These are phyloP conservation scores for Rhododendron ferrugineum DNA, from an alignment of 148 eudicot species.

Conservation along the genomic window DNA sequence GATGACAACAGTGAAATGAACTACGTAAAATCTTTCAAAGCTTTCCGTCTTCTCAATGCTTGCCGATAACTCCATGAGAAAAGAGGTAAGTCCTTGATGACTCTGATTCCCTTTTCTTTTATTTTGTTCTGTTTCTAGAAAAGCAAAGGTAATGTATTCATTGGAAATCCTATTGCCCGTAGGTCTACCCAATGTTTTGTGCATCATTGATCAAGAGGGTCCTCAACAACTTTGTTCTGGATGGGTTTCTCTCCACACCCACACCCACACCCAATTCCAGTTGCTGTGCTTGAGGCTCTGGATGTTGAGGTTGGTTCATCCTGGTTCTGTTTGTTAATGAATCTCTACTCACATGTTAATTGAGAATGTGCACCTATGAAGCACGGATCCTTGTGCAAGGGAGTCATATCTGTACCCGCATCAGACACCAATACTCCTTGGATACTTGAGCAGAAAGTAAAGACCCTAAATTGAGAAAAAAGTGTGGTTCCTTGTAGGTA, in stretches of 20 bases:
- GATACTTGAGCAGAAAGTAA: no score
- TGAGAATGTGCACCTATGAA: no score
- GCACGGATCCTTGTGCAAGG: no score
- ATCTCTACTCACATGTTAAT: neutral
- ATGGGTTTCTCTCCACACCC: slow-evolving; percentile 48
- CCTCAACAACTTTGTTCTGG: slow-evolving; percentile 65
- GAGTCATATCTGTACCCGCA: no score
- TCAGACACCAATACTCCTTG: no score
- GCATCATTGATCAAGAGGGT: slow-evolving; percentile 61
- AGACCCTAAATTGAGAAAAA: no score
- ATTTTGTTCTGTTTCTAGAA: neutral
- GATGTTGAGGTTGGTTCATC: slow-evolving; percentile 51
- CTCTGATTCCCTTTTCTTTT: neutral
- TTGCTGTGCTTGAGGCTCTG: slow-evolving; percentile 6
- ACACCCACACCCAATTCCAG: slow-evolving; percentile 56
- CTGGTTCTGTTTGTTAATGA: neutral
- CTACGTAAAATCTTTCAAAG: slow-evolving; percentile 39
- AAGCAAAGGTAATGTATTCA: neutral
- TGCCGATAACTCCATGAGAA: slow-evolving; percentile 62
- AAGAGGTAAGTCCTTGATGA: slow-evolving; percentile 44
- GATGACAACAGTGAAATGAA: slow-evolving; percentile 17
- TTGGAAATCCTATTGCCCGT: slow-evolving; percentile 17
- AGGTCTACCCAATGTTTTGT: slow-evolving; percentile 78
- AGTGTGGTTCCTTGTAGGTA: no score
- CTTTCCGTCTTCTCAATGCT: slow-evolving; percentile 80